phyloP scores from a whole-genome alignment of 805 yeast genomes.

The Metschnikowia baotianmanensis region DNA sequence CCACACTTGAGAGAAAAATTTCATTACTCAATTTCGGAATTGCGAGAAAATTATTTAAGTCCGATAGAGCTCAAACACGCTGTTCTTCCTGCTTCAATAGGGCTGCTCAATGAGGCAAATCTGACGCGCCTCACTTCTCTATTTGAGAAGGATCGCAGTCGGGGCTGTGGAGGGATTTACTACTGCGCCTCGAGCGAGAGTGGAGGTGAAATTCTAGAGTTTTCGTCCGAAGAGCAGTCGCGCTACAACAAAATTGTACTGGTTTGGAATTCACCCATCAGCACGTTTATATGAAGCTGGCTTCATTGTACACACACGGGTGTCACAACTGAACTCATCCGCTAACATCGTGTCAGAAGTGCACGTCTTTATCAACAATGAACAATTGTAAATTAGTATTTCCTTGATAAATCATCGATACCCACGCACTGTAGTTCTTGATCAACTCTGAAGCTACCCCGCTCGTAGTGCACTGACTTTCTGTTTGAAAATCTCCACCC shows the following conservation, averaged over 20 bases:
- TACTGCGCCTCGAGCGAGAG: slow-evolving; percentile 17
- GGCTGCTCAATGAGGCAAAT: slow-evolving; percentile 5
- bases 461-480: slow-evolving; percentile 15
- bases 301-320: neutral
- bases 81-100: slow-evolving; percentile 15
- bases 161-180: slow-evolving; percentile 18
- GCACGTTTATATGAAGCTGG: neutral
- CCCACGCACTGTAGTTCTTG: slow-evolving; percentile 19
- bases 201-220: slow-evolving; percentile 12
- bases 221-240: slow-evolving; percentile 6
- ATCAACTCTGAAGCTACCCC: slow-evolving; percentile 14
- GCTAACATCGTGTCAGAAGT: too few relatives aligned
- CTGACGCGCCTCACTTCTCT: slow-evolving; percentile 4
- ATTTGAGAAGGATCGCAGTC: slow-evolving; percentile 11
- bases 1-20: slow-evolving; percentile 9
- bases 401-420: slow-evolving; percentile 7
- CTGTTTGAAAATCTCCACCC: slow-evolving; percentile 27
- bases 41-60: slow-evolving; percentile 11
- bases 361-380: too few relatives aligned
- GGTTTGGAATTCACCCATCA: slow-evolving; percentile 12
- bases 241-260: slow-evolving; percentile 7
- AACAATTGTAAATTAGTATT: too few relatives aligned
- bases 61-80: slow-evolving; percentile 11
- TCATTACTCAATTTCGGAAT: slow-evolving; percentile 9
- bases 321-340: too few relatives aligned